These are phyloP conservation scores for Nymphaea colorata DNA, from an alignment of 164 flowering plant genomes.

Conservation along the genomic window DNA sequence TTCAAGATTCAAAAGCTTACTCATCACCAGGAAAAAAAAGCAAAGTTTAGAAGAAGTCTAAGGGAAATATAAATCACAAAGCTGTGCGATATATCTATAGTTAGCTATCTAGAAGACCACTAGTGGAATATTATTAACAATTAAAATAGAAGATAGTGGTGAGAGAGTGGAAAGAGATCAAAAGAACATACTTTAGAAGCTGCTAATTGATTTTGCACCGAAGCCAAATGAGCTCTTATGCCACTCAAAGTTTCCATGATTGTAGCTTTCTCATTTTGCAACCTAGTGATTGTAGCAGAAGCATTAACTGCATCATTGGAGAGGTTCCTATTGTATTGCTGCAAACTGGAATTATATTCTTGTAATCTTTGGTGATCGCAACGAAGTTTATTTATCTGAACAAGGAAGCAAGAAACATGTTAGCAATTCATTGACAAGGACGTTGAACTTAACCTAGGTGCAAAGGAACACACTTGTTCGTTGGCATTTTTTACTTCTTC, in stretches of 20 bases:
- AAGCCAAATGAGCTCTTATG: conserved; percentile 43
- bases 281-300: conserved; percentile 50
- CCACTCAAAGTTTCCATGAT: conserved; percentile 66
- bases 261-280: conserved; percentile 66
- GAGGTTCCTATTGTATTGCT: conserved; percentile 84
- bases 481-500: conserved; percentile 40
- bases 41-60: no score
- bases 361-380: conserved; percentile 76
- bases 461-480: conserved; percentile 39
- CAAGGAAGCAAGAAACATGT: not conserved
- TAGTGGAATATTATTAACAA: no score
- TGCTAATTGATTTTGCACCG: conserved; percentile 54
- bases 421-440: not conserved
- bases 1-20: no score
- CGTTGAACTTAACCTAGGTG: not conserved
- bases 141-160: no score
- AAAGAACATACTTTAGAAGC: conserved; percentile 45
- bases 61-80: no score
- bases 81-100: no score
- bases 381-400: conserved; percentile 49
- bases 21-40: no score
- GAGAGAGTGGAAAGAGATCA: no score
- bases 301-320: conserved; percentile 64
- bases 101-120: no score
- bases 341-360: conserved; percentile 87